Conservation (phyloP, 2,329 filamentous ascomycete genomes). For the Pseudophaeomoniella oleicola region DNA sequence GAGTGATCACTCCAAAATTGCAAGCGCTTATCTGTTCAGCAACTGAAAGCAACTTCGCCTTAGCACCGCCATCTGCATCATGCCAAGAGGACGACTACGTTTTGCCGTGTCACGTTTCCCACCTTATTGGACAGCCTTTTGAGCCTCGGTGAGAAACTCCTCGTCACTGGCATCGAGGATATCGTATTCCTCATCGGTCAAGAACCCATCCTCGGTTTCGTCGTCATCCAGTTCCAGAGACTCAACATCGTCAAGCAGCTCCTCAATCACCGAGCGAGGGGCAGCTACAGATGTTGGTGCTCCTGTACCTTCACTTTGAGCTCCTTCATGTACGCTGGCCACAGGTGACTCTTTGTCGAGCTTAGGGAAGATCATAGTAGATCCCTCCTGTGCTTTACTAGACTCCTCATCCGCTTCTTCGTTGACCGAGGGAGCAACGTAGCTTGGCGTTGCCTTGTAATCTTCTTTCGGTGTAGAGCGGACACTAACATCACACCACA, state of each 20-base stretch:
- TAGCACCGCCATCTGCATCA: too few relatives aligned
- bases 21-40: too few relatives aligned
- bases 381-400: slow-evolving; percentile 17
- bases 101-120: slow-evolving; percentile 5
- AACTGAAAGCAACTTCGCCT: too few relatives aligned
- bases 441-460: slow-evolving; percentile 10
- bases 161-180: slow-evolving; percentile 91
- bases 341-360: slow-evolving; percentile 85
- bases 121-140: slow-evolving; percentile 7
- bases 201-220: slow-evolving; percentile 52
- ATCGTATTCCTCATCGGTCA: slow-evolving; percentile 97
- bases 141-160: slow-evolving; percentile 48
- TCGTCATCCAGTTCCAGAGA: slow-evolving; percentile 36
- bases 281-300: slow-evolving; percentile 17
- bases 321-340: slow-evolving; percentile 55
- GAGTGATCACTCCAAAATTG: too few relatives aligned
- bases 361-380: slow-evolving; percentile 89
- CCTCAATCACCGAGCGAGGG: slow-evolving; percentile 34
- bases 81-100: too few relatives aligned
- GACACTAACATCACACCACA: slow-evolving; percentile 89
- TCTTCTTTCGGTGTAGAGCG: slow-evolving; percentile 16
- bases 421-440: slow-evolving; percentile 3
- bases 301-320: slow-evolving; percentile 21
- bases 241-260: slow-evolving; percentile 42
- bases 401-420: slow-evolving; percentile 20